Base-by-base conservation (phyloP, 352 stramenopile genomes). In the Phytophthora aleatoria region DNA sequence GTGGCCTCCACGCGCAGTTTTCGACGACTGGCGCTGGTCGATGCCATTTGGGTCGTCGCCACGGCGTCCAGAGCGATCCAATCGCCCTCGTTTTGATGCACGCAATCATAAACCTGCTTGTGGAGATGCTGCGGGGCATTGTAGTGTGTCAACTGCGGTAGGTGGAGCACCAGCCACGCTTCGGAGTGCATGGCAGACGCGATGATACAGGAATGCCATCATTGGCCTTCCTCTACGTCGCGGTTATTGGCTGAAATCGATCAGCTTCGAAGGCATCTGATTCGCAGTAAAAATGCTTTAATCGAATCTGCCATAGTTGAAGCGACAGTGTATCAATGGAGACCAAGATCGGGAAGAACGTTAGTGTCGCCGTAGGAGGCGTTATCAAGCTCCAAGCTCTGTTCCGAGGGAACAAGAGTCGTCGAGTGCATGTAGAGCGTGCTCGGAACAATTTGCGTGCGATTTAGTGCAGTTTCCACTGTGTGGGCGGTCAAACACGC, bases 381-480 rank as follows among this genome's bases (percentile, higher is more conserved):
- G 42, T 85, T 16, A 74, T 61, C 11, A 69, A 73, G 50, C 71
- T 91, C 24, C 83, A 91, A 52, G 80, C 83, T 36, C 50, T 79
- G 12, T 90, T 91, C 57, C 69, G 83, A 41, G 79, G 80, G 52
- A 67, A 73, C 3, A 71, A 79, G 28, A 81, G 77, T 39, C 76
- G 83, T 26, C 64, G 72, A 7, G 61, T 91, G 28, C 76, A 91
- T 74, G 73, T 87, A 9, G 51, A 83, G 11, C 78, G 80, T 49
- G 83, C 85, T 45, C 70, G 71, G 20, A 58, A 69, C 11, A 70
- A 79, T 53, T 72, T 90, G 15, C 76, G 83, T 91, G 64, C 33
- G 71, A 69, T 33, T 47, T 28, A 9, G 11, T 33, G 15, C 20
- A 36, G 11, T 61, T 42, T 42, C n/a, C 3, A 11, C 11, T 10